phyloP scores from a whole-genome alignment of 169 alveolate genomes.

The Plasmodium adleri region DNA sequence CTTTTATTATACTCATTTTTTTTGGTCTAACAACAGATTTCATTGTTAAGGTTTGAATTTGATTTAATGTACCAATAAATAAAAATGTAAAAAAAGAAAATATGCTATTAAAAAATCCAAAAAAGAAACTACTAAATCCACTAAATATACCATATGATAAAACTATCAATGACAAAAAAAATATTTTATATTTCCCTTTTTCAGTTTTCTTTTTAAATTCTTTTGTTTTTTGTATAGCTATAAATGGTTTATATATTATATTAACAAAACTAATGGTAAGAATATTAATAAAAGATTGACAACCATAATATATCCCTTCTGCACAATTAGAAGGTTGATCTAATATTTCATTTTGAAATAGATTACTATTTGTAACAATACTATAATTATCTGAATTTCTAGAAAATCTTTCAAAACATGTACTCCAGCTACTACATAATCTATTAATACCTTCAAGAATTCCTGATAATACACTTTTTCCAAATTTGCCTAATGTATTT shows the following conservation, averaged over 20 bases:
- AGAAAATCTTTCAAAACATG: conserved; percentile 75
- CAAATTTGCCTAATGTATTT: conserved; percentile 55
- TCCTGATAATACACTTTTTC: conserved; percentile 68
- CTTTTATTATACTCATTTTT: conserved; percentile 76
- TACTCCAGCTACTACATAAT: conserved; percentile 77
- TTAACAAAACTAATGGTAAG: conserved; percentile 79
- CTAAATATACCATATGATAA: conserved; percentile 64
- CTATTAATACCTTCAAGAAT: conserved; percentile 69
- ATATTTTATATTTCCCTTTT: conserved; percentile 52
- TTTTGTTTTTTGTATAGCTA: conserved; percentile 79
- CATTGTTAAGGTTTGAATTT: conserved; percentile 85
- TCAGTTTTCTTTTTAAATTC: conserved; percentile 64
- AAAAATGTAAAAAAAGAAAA: conserved; percentile 80
- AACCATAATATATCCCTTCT: conserved; percentile 84
- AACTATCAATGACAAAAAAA: conserved; percentile 31
- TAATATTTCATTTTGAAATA: conserved; percentile 78
- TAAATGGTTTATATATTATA: conserved; percentile 68
- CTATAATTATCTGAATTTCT: conserved; percentile 77
- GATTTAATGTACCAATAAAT: conserved; percentile 83
- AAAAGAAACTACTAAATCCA: conserved; percentile 79
- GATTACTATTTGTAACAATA: conserved; percentile 74
- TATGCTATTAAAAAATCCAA: conserved; percentile 78
- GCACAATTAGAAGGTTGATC: conserved; percentile 84
- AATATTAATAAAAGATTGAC: conserved; percentile 79
- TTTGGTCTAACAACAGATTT: conserved; percentile 84